A percentile compares a stretch with the other conserved stretches of the same genome.
phyloP scores from a whole-genome alignment of 345 rosid genomes.

The Acer yangbiense region DNA sequence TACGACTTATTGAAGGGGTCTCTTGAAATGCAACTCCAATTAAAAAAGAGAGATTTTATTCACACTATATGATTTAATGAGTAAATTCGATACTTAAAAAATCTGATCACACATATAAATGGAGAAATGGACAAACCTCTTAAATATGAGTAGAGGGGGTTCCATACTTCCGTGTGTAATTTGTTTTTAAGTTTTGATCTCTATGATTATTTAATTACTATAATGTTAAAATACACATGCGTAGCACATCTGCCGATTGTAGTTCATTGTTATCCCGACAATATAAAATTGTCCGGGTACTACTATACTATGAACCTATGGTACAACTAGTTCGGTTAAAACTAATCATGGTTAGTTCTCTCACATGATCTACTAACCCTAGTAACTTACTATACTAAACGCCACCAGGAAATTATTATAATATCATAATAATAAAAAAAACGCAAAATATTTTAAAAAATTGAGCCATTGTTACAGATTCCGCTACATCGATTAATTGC shows the following conservation, averaged over 20 bases:
- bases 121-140: too few species aligned
- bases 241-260: background rate
- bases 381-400: conserved; percentile 14
- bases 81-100: too few species aligned
- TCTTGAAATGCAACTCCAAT: too few species aligned
- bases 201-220: too few species aligned
- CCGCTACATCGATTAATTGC: conserved; percentile 26
- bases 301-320: background rate
- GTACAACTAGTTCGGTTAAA: background rate
- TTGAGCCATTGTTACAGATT: conserved; percentile 26
- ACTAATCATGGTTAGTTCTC: conserved; percentile 22
- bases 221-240: background rate
- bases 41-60: too few species aligned
- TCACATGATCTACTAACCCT: conserved; percentile 1
- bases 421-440: too few species aligned
- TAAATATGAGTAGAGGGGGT: too few species aligned
- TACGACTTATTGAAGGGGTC: too few species aligned
- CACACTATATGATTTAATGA: too few species aligned
- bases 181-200: too few species aligned
- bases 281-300: background rate
- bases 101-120: too few species aligned
- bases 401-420: conserved; percentile 1
- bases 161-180: too few species aligned
- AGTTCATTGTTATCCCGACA: background rate
- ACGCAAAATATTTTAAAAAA: background rate